A percentile compares a stretch with the other conserved stretches of the same genome.
These are phyloP conservation scores for Ilyonectria sp. DNA, from an alignment of 2,329 filamentous ascomycete genomes.

Conservation along the genomic window DNA sequence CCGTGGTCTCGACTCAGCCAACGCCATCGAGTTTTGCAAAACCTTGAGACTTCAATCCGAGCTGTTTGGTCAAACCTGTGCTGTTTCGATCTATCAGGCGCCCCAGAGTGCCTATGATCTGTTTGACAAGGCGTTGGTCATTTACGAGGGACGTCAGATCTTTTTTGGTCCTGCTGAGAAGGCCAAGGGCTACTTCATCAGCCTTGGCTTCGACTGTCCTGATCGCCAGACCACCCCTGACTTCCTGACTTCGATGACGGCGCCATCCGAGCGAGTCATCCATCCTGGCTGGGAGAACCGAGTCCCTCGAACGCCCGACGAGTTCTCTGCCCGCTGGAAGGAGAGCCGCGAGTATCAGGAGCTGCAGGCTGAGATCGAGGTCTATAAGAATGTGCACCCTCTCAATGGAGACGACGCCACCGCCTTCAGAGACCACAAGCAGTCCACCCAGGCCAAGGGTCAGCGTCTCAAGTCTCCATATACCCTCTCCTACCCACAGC, in stretches of 20 bases:
- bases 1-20: conserved; percentile 25
- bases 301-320: conserved; percentile 22
- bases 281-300: conserved; percentile 22
- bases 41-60: conserved; percentile 24
- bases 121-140: conserved; percentile 28
- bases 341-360: not conserved
- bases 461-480: conserved; percentile 28
- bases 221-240: conserved; percentile 26
- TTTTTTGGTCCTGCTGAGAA: conserved; percentile 24
- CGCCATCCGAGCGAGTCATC: conserved; percentile 21
- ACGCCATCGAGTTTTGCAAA: conserved; percentile 31
- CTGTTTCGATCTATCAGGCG: conserved; percentile 31
- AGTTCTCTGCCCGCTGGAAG: conserved; percentile 27
- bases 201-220: conserved; percentile 28
- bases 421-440: conserved; percentile 27
- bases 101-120: conserved; percentile 29
- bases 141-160: conserved; percentile 30
- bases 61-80: conserved; percentile 29
- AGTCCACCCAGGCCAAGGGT: conserved; percentile 11
- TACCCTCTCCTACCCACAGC: conserved; percentile 25
- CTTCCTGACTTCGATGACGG: conserved; percentile 30
- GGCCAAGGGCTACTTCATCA: conserved; percentile 25
- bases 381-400: conserved; percentile 19
- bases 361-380: not conserved
- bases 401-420: conserved; percentile 20